Conservation (phyloP, 441 rosid species). For the Kokia cookei region DNA sequence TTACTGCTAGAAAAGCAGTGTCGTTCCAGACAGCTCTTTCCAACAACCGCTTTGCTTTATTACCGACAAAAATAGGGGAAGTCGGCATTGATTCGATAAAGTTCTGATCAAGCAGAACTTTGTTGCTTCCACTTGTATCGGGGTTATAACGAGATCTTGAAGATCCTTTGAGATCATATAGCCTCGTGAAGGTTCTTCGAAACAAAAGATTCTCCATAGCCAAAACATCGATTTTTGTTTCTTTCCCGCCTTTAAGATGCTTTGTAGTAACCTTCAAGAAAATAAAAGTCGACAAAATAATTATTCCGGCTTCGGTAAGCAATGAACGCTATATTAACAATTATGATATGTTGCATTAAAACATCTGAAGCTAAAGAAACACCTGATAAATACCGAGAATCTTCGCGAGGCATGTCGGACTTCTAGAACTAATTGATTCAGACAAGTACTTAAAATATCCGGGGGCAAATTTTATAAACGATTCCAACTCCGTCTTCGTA, state of each 20-base stretch:
- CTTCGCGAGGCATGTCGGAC: conserved; percentile 99
- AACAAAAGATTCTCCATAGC: conserved; percentile 98
- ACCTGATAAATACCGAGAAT: conserved; percentile 98
- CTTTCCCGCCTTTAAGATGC: conserved; percentile 79
- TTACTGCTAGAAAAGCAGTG: conserved; percentile 92
- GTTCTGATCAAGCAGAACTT: conserved; percentile 94
- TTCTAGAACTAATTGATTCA: conserved; percentile 69
- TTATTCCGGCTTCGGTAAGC: not conserved
- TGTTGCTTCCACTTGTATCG: conserved; percentile 90
- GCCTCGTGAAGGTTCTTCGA: conserved; percentile 60
- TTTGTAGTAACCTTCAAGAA: conserved; percentile 55
- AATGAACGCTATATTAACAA: not conserved
- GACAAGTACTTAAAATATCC: conserved; percentile 79
- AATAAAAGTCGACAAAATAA: conserved; percentile 8
- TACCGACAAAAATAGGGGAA: conserved; percentile 90
- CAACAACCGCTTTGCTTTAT: conserved; percentile 84
- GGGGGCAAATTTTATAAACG: conserved; percentile 85
- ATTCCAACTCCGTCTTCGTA: conserved; percentile 94
- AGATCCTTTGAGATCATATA: conserved; percentile 97
- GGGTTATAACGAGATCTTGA: conserved; percentile 88
- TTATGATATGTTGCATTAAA: not conserved
- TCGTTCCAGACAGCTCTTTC: conserved; percentile 99
- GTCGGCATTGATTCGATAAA: conserved; percentile 98
- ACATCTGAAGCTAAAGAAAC: conserved; percentile 10
- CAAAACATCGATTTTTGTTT: conserved; percentile 82